Evolutionary conservation across 1,284 basidiomycete species (phyloP), one percentile per base, ranked within the genome.

Genomic region (Cutaneotrichosporon mucoides): DNA sequence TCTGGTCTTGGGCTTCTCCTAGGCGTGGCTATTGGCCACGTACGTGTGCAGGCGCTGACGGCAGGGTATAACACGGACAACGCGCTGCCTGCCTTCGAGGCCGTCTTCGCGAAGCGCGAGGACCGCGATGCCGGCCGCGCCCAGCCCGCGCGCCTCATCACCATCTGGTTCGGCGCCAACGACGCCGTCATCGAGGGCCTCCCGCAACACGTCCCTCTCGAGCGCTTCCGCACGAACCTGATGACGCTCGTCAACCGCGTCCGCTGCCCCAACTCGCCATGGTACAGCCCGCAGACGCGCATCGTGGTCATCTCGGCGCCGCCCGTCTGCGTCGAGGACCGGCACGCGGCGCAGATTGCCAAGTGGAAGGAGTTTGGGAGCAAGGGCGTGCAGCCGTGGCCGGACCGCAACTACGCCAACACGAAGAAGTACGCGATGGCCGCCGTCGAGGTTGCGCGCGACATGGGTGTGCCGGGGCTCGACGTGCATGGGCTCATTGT

Each of bases 111-210:
- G 24, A 83, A 81, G 57, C 79, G 79, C 64, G 69, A 81, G n/a
- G 79, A 83, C 54, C 81, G 81, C 54, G 71, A 76, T 47, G 78
- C 81, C 49, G 80, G 80, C 48, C 84, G 83, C n/a, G 85, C 66
- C 7, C 71, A 83, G 62, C 45, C 57, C 1, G 82, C 92, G 48
- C 84, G 84, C 50, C 76, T 94, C 16, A 79, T 94, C 61, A 85
- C 84, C 10, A 86, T 95, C 70, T 95, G 90, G 91, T 90, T 89
- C 66, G 92, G 76, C 15, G 89, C 90, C 9, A 94, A 94, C 75
- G 92, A 92, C 71, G 83, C 89, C 12, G 82, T 83, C 65, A 78
- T 88, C 38, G 76, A 79, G 47, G 84, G 82, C 1, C 61, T 70
- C 6, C 61, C 70, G 15, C 76, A 80, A 60, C 67, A 77, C 40